Evolutionary conservation across 1,284 basidiomycete species (phyloP).

Genomic region (Melampsora larici-populina): DNA sequence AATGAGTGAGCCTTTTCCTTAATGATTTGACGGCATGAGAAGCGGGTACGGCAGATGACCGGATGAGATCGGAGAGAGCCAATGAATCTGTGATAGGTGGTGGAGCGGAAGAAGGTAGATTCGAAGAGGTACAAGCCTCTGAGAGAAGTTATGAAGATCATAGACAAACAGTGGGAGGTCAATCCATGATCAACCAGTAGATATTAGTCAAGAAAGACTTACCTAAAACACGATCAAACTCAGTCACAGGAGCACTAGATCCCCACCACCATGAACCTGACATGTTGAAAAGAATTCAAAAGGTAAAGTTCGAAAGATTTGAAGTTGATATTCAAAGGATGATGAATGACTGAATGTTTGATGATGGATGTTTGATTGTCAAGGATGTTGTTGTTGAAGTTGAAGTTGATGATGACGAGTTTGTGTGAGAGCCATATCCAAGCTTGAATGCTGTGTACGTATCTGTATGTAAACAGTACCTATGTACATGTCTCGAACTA

Average conservation of each 20-base stretch:
- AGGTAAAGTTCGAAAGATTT: no score
- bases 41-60: constrained; percentile 80
- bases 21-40: constrained; percentile 84
- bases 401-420: no score
- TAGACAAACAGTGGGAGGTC: not conserved
- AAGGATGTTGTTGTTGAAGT: no score
- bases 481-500: no score
- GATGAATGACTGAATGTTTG: no score
- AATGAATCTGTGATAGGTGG: constrained; percentile 40
- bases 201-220: not conserved
- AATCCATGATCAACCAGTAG: not conserved
- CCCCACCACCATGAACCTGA: constrained; percentile 21
- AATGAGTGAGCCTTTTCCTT: constrained; percentile 80
- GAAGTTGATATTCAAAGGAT: no score
- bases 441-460: no score
- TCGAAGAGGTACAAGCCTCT: constrained; percentile 40
- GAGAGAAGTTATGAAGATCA: not conserved
- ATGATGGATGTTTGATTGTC: no score
- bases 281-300: constrained; percentile 18
- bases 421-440: no score
- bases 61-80: constrained; percentile 59
- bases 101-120: constrained; percentile 36
- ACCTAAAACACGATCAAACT: constrained; percentile 41
- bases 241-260: constrained; percentile 18
- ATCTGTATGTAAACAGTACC: no score